These are phyloP conservation scores for Euphrasia arctica DNA, from an alignment of 305 asterid genomes.

Conservation along the genomic window DNA sequence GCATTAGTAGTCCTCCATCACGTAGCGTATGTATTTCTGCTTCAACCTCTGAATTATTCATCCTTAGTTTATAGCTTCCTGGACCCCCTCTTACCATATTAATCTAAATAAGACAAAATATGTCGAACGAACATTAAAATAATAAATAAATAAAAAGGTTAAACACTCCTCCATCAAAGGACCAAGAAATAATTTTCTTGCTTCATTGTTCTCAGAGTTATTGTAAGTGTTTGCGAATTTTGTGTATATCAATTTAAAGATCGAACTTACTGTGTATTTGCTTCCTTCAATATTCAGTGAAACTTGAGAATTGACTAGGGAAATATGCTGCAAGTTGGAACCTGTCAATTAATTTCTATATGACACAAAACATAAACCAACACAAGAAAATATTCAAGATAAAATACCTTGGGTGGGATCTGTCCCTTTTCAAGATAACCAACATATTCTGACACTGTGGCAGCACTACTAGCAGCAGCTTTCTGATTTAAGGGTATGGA, in stretches of 20 bases:
- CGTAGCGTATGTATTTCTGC: constrained; percentile 98
- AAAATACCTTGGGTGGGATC: constrained; percentile 92
- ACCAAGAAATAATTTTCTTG: constrained; percentile 5
- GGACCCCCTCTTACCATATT: constrained; percentile 95
- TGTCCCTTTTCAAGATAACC: constrained; percentile 99
- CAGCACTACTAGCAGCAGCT: constrained; percentile 98
- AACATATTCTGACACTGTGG: constrained; percentile 91
- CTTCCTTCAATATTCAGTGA: constrained; percentile 97
- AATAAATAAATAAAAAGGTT: not conserved
- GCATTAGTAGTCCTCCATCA: constrained; percentile 97
- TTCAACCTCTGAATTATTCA: constrained; percentile 85
- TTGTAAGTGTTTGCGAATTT: not conserved
- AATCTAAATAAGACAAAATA: constrained; percentile 45
- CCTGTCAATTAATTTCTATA: constrained; percentile 21
- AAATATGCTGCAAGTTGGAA: constrained; percentile 78
- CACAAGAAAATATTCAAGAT: constrained; percentile 16
- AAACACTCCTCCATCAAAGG: not conserved
- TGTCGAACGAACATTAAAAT: not conserved
- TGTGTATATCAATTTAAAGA: not conserved
- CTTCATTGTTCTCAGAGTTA: constrained; percentile 2
- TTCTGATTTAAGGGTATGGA: constrained; percentile 54
- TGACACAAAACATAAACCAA: constrained; percentile 20
- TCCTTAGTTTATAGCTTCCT: constrained; percentile 84
- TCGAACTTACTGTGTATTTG: constrained; percentile 85
- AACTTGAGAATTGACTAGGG: constrained; percentile 92